A percentile compares a stretch with the other conserved stretches of the same genome.
Conservation (phyloP, 2,329 filamentous ascomycete species). For the Aurifilum marmelostoma region DNA sequence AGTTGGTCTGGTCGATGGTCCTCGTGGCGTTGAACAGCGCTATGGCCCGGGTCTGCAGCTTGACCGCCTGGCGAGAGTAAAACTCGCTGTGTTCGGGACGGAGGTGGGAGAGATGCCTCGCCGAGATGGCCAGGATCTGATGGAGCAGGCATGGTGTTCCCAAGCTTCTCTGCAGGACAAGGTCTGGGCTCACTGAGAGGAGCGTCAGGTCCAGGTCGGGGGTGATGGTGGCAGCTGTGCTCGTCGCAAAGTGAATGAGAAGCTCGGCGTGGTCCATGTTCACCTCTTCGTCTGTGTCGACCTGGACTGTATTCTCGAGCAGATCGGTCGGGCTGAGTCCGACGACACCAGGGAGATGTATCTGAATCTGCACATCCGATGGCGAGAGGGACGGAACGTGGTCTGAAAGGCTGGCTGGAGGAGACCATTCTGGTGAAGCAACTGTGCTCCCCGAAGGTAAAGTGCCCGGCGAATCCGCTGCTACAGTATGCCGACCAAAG, state of each 20-base stretch:
- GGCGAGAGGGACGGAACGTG: neutral
- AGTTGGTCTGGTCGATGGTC: constrained; percentile 39
- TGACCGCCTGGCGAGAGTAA: constrained; percentile 44
- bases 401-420: neutral
- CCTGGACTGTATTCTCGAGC: neutral
- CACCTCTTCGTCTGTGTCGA: neutral
- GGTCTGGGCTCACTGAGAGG: neutral
- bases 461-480: neutral
- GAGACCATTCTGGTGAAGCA: neutral
- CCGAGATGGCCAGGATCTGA: constrained; percentile 16
- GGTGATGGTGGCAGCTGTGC: neutral
- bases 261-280: constrained; percentile 18
- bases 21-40: constrained; percentile 41
- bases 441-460: neutral
- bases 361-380: neutral
- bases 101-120: constrained; percentile 5
- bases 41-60: constrained; percentile 49
- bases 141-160: constrained; percentile 10
- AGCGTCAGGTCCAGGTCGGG: neutral
- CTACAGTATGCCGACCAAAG: neutral
- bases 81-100: constrained; percentile 30
- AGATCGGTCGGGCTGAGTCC: neutral
- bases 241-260: constrained; percentile 8
- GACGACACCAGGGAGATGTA: neutral
- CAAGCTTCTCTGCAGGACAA: constrained; percentile 1